These are phyloP conservation scores for Trypanosoma mega DNA, from an alignment of 208 protist species.

Conservation along the genomic window DNA sequence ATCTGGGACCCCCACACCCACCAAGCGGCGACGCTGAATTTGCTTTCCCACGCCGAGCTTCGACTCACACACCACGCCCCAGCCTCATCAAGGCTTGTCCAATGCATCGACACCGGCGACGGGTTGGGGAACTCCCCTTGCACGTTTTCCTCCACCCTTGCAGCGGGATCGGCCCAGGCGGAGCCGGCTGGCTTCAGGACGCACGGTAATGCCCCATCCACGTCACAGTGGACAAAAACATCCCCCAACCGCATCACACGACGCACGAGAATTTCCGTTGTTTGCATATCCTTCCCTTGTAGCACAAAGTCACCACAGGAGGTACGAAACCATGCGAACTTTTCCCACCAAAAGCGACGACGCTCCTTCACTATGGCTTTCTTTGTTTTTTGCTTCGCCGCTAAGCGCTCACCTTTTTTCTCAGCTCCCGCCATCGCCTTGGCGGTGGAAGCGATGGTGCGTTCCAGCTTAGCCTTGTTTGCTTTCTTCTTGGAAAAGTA, in stretches of 20 bases:
- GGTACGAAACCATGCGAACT: constrained; percentile 98
- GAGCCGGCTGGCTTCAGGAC: constrained; percentile 90
- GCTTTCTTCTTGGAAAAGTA: constrained; percentile 92
- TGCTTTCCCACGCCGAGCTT: constrained; percentile 94
- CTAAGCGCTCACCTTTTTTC: constrained; percentile 51
- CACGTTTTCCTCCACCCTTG: background rate
- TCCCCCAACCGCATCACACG: constrained; percentile 83
- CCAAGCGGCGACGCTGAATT: constrained; percentile 91
- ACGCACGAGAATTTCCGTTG: constrained; percentile 95
- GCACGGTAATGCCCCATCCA: constrained; percentile 90
- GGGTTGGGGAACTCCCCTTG: background rate
- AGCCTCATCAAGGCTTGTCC: constrained; percentile 83
- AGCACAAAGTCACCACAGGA: constrained; percentile 96
- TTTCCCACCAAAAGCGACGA: constrained; percentile 97
- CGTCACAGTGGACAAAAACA: constrained; percentile 96
- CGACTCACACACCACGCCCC: constrained; percentile 91
- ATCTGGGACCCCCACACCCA: constrained; percentile 94
- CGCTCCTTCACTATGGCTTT: constrained; percentile 86
- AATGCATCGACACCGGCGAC: constrained; percentile 32
- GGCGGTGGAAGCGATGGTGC: constrained; percentile 72
- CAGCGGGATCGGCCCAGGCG: constrained; percentile 25
- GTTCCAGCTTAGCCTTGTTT: constrained; percentile 80
- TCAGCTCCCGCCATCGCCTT: constrained; percentile 87
- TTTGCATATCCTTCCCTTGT: constrained; percentile 92
- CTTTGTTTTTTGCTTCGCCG: constrained; percentile 66